phyloP scores from a whole-genome alignment of 2,329 filamentous ascomycete species.

The Dothistroma septosporum region DNA sequence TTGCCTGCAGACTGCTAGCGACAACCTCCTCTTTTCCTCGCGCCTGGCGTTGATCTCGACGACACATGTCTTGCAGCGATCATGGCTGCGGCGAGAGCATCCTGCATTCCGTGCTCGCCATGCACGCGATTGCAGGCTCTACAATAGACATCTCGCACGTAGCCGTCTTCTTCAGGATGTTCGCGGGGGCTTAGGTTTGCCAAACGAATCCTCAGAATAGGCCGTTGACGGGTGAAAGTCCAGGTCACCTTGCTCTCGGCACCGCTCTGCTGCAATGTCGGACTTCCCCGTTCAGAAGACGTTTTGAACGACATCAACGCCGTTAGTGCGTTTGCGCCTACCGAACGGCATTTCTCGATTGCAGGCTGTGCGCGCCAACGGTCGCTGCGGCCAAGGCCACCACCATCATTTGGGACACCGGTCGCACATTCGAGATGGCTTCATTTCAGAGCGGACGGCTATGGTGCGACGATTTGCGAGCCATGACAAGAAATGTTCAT shows the following conservation, averaged over 20 bases:
- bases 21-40: background rate
- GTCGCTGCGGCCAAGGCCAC: background rate
- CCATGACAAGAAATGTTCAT: no score
- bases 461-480: no score
- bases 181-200: background rate
- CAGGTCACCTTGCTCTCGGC: background rate
- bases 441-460: background rate
- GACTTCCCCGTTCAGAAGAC: background rate
- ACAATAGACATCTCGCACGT: background rate
- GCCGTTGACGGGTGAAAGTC: background rate
- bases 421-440: background rate
- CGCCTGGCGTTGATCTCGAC: background rate
- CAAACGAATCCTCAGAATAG: background rate
- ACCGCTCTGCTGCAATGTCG: background rate
- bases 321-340: background rate
- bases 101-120: background rate
- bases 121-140: background rate
- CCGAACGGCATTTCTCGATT: background rate
- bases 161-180: background rate
- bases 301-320: background rate
- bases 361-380: background rate
- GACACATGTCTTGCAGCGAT: background rate
- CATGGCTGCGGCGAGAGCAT: slow-evolving; percentile 1
- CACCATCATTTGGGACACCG: background rate
- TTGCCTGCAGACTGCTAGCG: background rate